Conservation (phyloP, 257 asterid genomes). For the Leptodermis oblonga region DNA sequence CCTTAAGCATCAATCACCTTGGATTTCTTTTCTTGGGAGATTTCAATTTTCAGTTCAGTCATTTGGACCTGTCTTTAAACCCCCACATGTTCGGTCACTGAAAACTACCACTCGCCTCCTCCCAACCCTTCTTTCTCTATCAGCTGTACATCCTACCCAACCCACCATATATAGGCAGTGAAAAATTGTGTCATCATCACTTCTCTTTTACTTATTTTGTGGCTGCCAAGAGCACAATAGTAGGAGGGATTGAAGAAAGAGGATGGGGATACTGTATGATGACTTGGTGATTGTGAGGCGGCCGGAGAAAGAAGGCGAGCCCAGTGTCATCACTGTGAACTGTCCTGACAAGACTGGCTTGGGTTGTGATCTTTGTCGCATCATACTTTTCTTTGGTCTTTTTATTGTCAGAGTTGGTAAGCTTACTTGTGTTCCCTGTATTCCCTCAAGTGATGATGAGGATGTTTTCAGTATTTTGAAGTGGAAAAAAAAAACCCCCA, state of each 20-base stretch:
- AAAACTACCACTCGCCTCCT: constrained; percentile 26
- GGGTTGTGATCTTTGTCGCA: constrained; percentile 87
- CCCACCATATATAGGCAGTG: constrained; percentile 11
- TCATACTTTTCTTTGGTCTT: constrained; percentile 82
- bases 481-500: background rate
- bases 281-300: constrained; percentile 65
- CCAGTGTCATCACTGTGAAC: constrained; percentile 73
- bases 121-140: constrained; percentile 11
- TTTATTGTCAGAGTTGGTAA: constrained; percentile 68
- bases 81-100: constrained; percentile 38
- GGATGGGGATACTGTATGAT: constrained; percentile 64
- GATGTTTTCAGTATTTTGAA: too few relatives aligned
- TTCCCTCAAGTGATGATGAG: background rate
- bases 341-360: constrained; percentile 92
- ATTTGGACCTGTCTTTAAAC: constrained; percentile 9
- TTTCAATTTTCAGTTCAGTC: background rate
- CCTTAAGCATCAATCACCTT: background rate
- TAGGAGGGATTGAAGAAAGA: background rate
- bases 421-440: background rate
- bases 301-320: constrained; percentile 64
- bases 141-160: background rate
- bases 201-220: too few relatives aligned
- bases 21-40: background rate
- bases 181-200: background rate
- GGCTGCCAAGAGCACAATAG: background rate